phyloP scores from a whole-genome alignment of 192 early-diverging fungal genomes.

The Dissophora ornata region DNA sequence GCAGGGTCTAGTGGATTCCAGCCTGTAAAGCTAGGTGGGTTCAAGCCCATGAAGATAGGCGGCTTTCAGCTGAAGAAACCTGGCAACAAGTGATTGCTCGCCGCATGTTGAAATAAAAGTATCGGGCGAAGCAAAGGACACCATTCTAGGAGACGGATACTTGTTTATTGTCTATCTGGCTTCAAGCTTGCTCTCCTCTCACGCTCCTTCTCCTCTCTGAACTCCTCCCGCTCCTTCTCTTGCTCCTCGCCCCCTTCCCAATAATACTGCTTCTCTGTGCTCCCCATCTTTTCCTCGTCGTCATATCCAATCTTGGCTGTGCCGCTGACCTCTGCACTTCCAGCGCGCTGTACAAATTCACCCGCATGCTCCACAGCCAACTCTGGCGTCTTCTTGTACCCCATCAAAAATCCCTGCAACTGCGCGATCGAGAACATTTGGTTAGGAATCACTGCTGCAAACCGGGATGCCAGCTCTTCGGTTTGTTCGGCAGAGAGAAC shows the following conservation, averaged over 20 bases:
- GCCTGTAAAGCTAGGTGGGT: conserved; percentile 34
- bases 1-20: conserved; percentile 31
- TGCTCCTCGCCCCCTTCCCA: conserved; percentile 30
- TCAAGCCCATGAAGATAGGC: conserved; percentile 51
- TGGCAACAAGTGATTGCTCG: conserved; percentile 16
- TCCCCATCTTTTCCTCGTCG: conserved; percentile 9
- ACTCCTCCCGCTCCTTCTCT: conserved; percentile 16
- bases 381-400: conserved; percentile 58
- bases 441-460: conserved; percentile 57
- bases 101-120: too few species aligned
- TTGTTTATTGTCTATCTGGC: neutral
- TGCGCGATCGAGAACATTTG: conserved; percentile 60
- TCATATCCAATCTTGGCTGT: conserved; percentile 48
- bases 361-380: conserved; percentile 48
- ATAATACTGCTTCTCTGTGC: conserved; percentile 11
- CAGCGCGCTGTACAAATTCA: conserved; percentile 50
- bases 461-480: conserved; percentile 36
- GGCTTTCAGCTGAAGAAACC: conserved; percentile 45
- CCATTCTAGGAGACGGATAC: too few species aligned
- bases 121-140: too few species aligned
- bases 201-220: conserved; percentile 31
- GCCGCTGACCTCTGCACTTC: conserved; percentile 47
- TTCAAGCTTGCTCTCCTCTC: conserved; percentile 23
- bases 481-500: conserved; percentile 9
- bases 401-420: conserved; percentile 65